A percentile compares a stretch with the other conserved stretches of the same genome.
phyloP scores from a whole-genome alignment of 164 flowering plant genomes.

The Tetrastigma voinierianum region DNA sequence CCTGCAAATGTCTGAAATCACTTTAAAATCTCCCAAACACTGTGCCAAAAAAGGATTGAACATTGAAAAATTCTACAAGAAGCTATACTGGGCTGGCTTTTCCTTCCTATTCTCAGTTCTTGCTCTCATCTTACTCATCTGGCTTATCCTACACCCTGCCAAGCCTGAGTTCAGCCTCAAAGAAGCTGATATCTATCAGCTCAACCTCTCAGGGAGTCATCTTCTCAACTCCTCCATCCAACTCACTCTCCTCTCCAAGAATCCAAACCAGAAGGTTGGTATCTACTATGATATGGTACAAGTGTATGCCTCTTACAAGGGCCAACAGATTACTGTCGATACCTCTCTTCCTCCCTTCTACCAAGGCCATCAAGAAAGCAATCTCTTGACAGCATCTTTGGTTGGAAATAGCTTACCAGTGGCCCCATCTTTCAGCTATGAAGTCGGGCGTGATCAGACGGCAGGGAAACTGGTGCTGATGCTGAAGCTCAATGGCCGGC shows the following conservation, averaged over 20 bases:
- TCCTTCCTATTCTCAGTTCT: conserved; percentile 34
- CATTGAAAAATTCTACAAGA: conserved; percentile 32
- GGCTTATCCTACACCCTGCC: conserved; percentile 53
- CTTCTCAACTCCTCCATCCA: conserved; percentile 62
- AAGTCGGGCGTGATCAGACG: conserved; percentile 48
- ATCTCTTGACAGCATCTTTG: conserved; percentile 38
- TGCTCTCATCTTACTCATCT: conserved; percentile 39
- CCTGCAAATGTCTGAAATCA: conserved; percentile 48
- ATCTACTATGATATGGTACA: conserved; percentile 55
- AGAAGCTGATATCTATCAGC: conserved; percentile 46
- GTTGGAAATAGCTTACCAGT: conserved; percentile 50
- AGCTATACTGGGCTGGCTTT: conserved; percentile 29
- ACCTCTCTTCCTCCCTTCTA: conserved; percentile 52
- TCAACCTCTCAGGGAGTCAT: conserved; percentile 43
- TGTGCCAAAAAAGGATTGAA: conserved; percentile 40
- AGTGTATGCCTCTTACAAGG: conserved; percentile 51
- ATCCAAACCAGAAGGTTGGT: conserved; percentile 57
- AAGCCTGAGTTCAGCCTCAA: conserved; percentile 56
- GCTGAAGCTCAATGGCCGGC: conserved; percentile 46
- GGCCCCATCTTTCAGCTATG: conserved; percentile 51
- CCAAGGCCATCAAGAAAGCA: conserved; percentile 46
- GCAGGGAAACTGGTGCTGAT: conserved; percentile 41
- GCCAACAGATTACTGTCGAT: conserved; percentile 49
- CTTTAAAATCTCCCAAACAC: conserved; percentile 49
- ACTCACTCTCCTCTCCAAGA: conserved; percentile 44